Evolutionary conservation across 441 rosid genomes (phyloP).

Genomic region (Corymbia calophylla): DNA sequence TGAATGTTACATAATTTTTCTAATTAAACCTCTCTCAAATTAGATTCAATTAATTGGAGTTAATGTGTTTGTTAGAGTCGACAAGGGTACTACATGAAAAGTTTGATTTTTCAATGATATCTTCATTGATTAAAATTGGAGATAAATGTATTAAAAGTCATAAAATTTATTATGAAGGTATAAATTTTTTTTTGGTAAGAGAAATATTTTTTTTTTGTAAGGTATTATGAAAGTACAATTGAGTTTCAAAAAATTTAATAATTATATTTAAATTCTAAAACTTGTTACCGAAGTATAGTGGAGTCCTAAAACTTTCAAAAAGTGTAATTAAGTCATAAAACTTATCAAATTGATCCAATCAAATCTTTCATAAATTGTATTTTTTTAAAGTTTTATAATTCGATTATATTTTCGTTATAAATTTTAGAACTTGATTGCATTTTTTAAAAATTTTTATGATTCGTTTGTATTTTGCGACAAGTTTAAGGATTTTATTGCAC

Average conservation of each 20-base stretch:
- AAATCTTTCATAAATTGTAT: background rate
- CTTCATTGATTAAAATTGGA: background rate
- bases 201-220: too few species aligned
- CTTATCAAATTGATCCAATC: background rate
- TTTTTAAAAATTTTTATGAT: rapidly evolving
- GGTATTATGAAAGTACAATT: too few species aligned
- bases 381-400: rapidly evolving
- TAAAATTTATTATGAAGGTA: too few species aligned
- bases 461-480: rapidly evolving
- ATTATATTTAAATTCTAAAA: too few species aligned
- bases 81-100: background rate
- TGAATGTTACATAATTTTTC: background rate
- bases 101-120: background rate
- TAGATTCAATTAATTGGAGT: background rate
- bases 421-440: too few species aligned
- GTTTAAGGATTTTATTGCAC: rapidly evolving
- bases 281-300: rapidly evolving
- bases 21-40: background rate
- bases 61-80: too few species aligned
- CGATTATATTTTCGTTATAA: rapidly evolving
- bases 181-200: too few species aligned
- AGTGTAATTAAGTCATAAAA: too few species aligned
- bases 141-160: background rate
- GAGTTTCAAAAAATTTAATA: too few species aligned
- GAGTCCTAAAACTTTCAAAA: background rate